phyloP scores from a whole-genome alignment of 2,329 filamentous ascomycete genomes.

The Fusarium phyllophilum region DNA sequence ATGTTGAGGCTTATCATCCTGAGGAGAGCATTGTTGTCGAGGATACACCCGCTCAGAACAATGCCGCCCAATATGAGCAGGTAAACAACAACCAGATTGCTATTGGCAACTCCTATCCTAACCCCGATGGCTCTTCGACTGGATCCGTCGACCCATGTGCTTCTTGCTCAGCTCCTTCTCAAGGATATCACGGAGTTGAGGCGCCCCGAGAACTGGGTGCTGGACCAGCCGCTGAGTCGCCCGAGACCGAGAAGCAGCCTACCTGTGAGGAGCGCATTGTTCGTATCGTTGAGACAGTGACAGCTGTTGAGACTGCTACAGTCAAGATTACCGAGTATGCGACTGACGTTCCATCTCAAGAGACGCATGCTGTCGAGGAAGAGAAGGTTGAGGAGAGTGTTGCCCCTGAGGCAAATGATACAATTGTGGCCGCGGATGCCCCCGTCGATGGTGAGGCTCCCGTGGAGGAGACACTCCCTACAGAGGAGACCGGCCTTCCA shows the following conservation, averaged over 20 bases:
- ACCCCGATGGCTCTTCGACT: background rate
- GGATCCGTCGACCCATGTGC: slow-evolving; percentile 38
- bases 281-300: slow-evolving; percentile 47
- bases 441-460: background rate
- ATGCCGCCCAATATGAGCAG: background rate
- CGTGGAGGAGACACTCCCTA: background rate
- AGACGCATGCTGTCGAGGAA: slow-evolving; percentile 12
- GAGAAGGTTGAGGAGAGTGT: slow-evolving; percentile 7
- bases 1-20: slow-evolving; percentile 42
- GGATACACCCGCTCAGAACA: background rate
- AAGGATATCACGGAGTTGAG: background rate
- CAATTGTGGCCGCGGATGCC: background rate
- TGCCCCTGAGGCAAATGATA: background rate
- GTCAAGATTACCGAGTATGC: slow-evolving; percentile 46
- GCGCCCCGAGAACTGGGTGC: background rate
- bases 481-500: background rate
- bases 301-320: slow-evolving; percentile 48
- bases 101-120: background rate
- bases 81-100: background rate
- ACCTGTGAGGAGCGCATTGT: slow-evolving; percentile 36
- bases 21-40: slow-evolving; percentile 17
- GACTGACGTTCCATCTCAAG: slow-evolving; percentile 38
- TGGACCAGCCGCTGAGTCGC: background rate
- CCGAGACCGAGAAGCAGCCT: slow-evolving; percentile 37
- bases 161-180: slow-evolving; percentile 30